A percentile compares a stretch with the other conserved stretches of the same genome.
Conservation (phyloP, 2,329 filamentous ascomycete genomes). For the Ustilaginoidea virens region DNA sequence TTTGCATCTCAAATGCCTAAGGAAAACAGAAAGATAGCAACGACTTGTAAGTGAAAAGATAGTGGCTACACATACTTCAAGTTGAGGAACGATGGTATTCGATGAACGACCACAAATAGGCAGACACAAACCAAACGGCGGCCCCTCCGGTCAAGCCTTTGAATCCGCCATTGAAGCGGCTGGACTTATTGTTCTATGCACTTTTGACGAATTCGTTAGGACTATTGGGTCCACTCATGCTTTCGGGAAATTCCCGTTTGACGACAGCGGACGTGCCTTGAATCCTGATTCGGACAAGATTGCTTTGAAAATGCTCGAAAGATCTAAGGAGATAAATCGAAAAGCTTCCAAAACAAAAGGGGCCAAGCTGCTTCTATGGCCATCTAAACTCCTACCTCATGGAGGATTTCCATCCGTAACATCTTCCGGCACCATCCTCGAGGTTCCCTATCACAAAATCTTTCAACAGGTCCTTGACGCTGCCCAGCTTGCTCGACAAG, state of each 20-base stretch:
- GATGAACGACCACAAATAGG: no score
- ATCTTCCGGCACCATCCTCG: background rate
- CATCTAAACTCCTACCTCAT: background rate
- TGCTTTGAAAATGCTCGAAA: background rate
- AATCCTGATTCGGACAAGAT: background rate
- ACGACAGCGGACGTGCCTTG: background rate
- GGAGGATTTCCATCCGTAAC: background rate
- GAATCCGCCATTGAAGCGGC: background rate
- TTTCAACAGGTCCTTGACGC: background rate
- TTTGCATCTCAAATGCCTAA: background rate
- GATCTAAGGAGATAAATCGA: background rate
- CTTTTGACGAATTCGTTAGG: background rate
- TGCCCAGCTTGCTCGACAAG: background rate
- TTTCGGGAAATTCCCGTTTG: background rate
- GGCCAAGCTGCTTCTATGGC: background rate
- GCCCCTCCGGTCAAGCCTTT: background rate
- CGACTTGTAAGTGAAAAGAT: background rate
- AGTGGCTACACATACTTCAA: background rate
- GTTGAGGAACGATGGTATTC: no score
- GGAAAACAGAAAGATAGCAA: background rate
- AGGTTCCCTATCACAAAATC: background rate
- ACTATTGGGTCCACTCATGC: background rate
- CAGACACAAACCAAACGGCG: background rate
- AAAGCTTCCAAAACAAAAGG: background rate
- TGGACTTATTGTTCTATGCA: background rate